Percentiles rank a stretch among this genome's conserved stretches.
Conservation (phyloP, 495 filamentous ascomycete genomes). For the Penicillium bovifimosum region DNA sequence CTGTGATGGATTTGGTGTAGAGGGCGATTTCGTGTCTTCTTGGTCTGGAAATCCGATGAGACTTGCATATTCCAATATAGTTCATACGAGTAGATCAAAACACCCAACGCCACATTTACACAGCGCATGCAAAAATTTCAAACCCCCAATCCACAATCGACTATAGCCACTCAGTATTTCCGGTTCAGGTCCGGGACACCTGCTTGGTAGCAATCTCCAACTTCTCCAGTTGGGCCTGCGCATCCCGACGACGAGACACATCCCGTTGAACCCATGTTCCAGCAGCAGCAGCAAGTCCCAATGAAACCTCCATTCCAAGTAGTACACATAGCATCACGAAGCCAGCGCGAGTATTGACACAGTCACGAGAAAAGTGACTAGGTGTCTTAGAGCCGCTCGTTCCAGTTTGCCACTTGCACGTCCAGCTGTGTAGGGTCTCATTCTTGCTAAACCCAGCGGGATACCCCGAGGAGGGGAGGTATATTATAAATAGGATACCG, state of each 20-base stretch:
- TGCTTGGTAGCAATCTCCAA: conserved; percentile 30
- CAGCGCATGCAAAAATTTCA: neutral
- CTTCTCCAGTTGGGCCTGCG: conserved; percentile 26
- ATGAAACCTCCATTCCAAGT: conserved; percentile 40
- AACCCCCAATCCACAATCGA: neutral
- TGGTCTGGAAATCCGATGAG: too few species aligned
- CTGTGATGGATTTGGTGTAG: too few species aligned
- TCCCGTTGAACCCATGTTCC: conserved; percentile 38
- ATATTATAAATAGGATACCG: conserved; percentile 38
- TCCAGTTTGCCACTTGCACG: conserved; percentile 43
- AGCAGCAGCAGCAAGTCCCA: conserved; percentile 34
- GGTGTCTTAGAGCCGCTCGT: conserved; percentile 21
- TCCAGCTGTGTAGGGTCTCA: conserved; percentile 49
- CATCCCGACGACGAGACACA: conserved; percentile 31
- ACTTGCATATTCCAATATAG: neutral
- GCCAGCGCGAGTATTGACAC: conserved; percentile 33
- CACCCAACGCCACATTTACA: neutral
- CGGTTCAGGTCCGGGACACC: conserved; percentile 10
- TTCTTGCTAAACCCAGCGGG: conserved; percentile 32
- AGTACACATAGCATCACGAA: conserved; percentile 39
- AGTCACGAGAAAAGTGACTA: conserved; percentile 40
- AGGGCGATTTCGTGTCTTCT: too few species aligned
- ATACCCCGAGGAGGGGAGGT: conserved; percentile 35
- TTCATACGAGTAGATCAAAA: neutral
- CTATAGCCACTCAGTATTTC: neutral